Percentiles rank a stretch among this genome's conserved stretches.
phyloP scores from a whole-genome alignment of 768 basidiomycete species.

The Brasilioporus rufonigricans region DNA sequence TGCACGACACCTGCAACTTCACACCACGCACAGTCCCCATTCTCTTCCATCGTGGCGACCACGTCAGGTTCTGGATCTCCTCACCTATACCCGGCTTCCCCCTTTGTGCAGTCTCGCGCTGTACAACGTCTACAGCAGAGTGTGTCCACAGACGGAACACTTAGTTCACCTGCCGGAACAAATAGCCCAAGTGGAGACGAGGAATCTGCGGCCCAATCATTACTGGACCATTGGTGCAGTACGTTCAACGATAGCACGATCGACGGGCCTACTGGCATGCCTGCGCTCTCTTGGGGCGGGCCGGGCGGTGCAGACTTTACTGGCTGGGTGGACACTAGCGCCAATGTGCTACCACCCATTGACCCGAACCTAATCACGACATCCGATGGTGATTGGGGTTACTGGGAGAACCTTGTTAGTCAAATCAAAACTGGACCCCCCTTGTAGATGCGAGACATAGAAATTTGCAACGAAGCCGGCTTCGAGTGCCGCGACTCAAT shows the following conservation, averaged over 20 bases:
- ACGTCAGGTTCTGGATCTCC: constrained; percentile 21
- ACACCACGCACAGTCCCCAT: constrained; percentile 16
- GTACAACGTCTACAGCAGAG: constrained; percentile 62
- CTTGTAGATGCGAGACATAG: constrained; percentile 19
- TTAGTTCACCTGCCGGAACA: constrained; percentile 58
- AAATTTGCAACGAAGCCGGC: constrained; percentile 8
- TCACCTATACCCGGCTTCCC: constrained; percentile 26
- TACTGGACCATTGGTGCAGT: constrained; percentile 84
- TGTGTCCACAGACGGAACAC: constrained; percentile 40
- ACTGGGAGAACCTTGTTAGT: constrained; percentile 79
- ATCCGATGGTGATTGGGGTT: constrained; percentile 70
- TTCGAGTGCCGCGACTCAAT: constrained; percentile 1
- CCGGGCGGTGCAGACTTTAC: constrained; percentile 55
- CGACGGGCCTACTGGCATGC: constrained; percentile 47
- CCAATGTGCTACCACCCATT: constrained; percentile 37
- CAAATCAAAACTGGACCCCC: constrained; percentile 41
- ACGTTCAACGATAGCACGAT: constrained; percentile 67
- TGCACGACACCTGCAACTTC: constrained; percentile 11
- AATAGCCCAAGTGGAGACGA: constrained; percentile 74
- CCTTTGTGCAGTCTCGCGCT: constrained; percentile 43
- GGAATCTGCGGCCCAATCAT: constrained; percentile 69
- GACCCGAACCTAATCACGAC: constrained; percentile 48
- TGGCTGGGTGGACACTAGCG: constrained; percentile 51
- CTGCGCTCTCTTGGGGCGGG: constrained; percentile 58
- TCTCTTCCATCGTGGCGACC: constrained; percentile 26